These are phyloP conservation scores for Botrytis porri DNA, from an alignment of 2,329 filamentous ascomycete genomes.

Conservation along the genomic window DNA sequence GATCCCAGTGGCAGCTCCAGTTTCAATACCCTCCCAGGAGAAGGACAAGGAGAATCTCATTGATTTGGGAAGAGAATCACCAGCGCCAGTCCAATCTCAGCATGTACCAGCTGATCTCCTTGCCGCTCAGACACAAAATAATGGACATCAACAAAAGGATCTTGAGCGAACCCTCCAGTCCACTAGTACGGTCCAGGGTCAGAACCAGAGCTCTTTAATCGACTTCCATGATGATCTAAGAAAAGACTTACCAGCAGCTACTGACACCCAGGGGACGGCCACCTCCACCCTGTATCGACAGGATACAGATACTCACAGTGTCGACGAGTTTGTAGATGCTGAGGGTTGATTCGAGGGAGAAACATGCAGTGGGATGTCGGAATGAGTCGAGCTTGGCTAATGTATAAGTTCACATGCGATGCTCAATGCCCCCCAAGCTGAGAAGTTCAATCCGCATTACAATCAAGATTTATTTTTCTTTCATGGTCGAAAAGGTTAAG, in stretches of 20 bases:
- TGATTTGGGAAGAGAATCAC: slow-evolving; percentile 50
- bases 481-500: not conserved
- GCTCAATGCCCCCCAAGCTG: not conserved
- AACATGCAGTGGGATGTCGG: not conserved
- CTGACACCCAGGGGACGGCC: slow-evolving; percentile 6
- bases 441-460: not conserved
- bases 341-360: slow-evolving; percentile 26
- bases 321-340: slow-evolving; percentile 40
- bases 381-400: not conserved
- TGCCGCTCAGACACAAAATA: slow-evolving; percentile 31
- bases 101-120: slow-evolving; percentile 30
- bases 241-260: slow-evolving; percentile 45
- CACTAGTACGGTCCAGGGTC: slow-evolving; percentile 27
- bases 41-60: slow-evolving; percentile 49
- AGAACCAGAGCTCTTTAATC: slow-evolving; percentile 37
- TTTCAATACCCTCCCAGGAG: slow-evolving; percentile 14
- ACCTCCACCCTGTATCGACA: slow-evolving; percentile 27
- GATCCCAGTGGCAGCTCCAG: slow-evolving; percentile 12
- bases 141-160: slow-evolving; percentile 33
- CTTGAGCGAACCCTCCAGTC: slow-evolving; percentile 32
- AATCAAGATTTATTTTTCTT: not conserved
- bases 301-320: slow-evolving; percentile 35
- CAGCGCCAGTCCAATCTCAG: slow-evolving; percentile 9
- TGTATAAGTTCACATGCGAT: not conserved
- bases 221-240: slow-evolving; percentile 56